A percentile compares a stretch with the other conserved stretches of the same genome.
phyloP scores from a whole-genome alignment of 768 basidiomycete species.

The Chalciporus chontae region DNA sequence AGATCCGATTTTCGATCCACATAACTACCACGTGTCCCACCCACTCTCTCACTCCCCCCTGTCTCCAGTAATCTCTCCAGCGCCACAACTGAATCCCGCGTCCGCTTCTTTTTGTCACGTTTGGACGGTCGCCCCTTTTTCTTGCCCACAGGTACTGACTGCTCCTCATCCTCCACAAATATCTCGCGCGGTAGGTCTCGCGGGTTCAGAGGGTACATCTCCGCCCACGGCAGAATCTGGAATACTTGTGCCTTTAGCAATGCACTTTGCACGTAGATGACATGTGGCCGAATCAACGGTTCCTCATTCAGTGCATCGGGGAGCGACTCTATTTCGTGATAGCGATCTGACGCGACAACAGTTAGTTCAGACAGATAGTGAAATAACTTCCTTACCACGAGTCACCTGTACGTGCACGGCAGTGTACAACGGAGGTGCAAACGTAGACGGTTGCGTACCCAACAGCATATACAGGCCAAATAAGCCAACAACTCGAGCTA shows the following conservation, averaged over 20 bases:
- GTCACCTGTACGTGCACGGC: constrained; percentile 59
- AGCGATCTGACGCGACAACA: constrained; percentile 46
- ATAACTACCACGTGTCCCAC: constrained; percentile 40
- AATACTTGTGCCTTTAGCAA: constrained; percentile 52
- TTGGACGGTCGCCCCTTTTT: constrained; percentile 64
- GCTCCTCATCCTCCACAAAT: constrained; percentile 39
- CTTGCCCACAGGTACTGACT: constrained; percentile 30
- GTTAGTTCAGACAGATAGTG: background rate
- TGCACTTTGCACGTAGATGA: constrained; percentile 44
- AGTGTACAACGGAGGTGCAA: constrained; percentile 47
- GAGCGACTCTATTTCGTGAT: constrained; percentile 45
- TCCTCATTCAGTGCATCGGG: constrained; percentile 42
- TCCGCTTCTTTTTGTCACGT: constrained; percentile 55
- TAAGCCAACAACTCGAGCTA: constrained; percentile 56
- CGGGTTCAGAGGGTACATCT: constrained; percentile 52
- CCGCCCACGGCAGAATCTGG: constrained; percentile 55
- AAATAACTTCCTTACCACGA: constrained; percentile 39
- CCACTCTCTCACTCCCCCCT: constrained; percentile 22
- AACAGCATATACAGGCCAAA: constrained; percentile 73
- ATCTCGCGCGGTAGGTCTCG: constrained; percentile 67
- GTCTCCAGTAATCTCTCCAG: constrained; percentile 48
- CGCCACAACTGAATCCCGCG: constrained; percentile 43
- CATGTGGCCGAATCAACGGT: constrained; percentile 43
- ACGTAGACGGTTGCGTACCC: constrained; percentile 58
- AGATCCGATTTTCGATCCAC: constrained; percentile 39